phyloP scores from a whole-genome alignment of 1,139 yeast species.

The Candida tropicalis region DNA sequence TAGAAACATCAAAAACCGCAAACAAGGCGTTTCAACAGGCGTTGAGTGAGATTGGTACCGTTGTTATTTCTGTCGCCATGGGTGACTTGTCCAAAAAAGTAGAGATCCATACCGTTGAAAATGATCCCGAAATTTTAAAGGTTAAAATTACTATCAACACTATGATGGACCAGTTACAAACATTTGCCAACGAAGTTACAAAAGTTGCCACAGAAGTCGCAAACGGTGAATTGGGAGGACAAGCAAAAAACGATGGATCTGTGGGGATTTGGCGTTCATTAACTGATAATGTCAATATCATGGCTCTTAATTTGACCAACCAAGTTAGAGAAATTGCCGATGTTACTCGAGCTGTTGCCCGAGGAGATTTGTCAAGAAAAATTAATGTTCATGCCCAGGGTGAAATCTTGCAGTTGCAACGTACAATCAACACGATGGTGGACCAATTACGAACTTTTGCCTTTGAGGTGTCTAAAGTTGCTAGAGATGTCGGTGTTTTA shows the following conservation, averaged over 20 bases:
- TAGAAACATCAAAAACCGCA: conserved; percentile 60
- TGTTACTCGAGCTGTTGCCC: conserved; percentile 82
- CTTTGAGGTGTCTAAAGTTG: conserved; percentile 84
- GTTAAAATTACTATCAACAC: conserved; percentile 83
- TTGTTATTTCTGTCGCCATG: conserved; percentile 80
- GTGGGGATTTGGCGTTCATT: conserved; percentile 86
- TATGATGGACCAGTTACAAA: conserved; percentile 85
- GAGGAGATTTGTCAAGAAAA: conserved; percentile 75
- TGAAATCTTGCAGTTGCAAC: conserved; percentile 74
- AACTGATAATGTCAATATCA: conserved; percentile 82
- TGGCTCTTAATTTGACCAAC: conserved; percentile 84
- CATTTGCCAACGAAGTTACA: conserved; percentile 81
- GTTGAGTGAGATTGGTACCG: conserved; percentile 76
- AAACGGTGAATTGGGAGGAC: conserved; percentile 87
- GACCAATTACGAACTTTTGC: conserved; percentile 87
- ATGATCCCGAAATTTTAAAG: conserved; percentile 73
- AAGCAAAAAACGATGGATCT: conserved; percentile 79
- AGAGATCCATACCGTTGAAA: conserved; percentile 68
- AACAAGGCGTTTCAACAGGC: conserved; percentile 80
- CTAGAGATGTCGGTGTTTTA: conserved; percentile 87
- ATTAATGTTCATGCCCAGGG: conserved; percentile 87
- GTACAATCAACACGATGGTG: conserved; percentile 84
- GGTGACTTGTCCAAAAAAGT: conserved; percentile 84
- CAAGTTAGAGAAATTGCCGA: conserved; percentile 87
- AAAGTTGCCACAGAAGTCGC: conserved; percentile 89